These are phyloP conservation scores for Tetrapisispora fleetii DNA, from an alignment of 805 yeast species.

Conservation along the genomic window DNA sequence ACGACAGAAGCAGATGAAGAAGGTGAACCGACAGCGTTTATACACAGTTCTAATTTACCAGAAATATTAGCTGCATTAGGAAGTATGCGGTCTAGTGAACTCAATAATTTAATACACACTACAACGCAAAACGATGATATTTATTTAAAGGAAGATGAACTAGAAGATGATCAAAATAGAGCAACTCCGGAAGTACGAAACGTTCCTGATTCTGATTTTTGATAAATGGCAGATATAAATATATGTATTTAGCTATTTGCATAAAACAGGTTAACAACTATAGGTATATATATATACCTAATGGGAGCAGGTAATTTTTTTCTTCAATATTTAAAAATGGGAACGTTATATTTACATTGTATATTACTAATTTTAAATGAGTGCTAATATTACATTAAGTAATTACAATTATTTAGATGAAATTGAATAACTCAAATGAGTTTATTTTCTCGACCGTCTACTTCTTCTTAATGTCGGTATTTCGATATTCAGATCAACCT, in stretches of 20 bases:
- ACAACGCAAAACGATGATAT: slow-evolving; percentile 21
- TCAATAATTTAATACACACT: slow-evolving; percentile 23
- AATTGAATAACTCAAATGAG: neutral
- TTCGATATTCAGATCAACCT: neutral
- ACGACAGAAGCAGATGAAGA: slow-evolving; percentile 28
- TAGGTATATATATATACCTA: no score
- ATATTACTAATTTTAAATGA: neutral
- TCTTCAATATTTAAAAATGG: no score
- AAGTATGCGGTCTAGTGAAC: slow-evolving; percentile 15
- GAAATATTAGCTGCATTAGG: slow-evolving; percentile 48
- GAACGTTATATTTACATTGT: neutral
- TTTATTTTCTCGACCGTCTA: neutral
- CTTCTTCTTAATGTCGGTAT: neutral
- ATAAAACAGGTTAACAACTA: neutral
- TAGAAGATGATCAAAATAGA: neutral
- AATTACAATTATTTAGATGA: neutral
- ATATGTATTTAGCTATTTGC: neutral
- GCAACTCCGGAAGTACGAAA: neutral
- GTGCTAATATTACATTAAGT: neutral
- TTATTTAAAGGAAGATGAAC: slow-evolving; percentile 9
- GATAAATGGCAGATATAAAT: neutral
- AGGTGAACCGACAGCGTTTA: slow-evolving; percentile 37
- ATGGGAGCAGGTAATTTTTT: no score
- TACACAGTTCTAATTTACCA: slow-evolving; percentile 53
- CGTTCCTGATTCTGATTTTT: neutral